Evolutionary conservation across 1,284 basidiomycete genomes (phyloP).

Genomic region (Pterulicium gracile): DNA sequence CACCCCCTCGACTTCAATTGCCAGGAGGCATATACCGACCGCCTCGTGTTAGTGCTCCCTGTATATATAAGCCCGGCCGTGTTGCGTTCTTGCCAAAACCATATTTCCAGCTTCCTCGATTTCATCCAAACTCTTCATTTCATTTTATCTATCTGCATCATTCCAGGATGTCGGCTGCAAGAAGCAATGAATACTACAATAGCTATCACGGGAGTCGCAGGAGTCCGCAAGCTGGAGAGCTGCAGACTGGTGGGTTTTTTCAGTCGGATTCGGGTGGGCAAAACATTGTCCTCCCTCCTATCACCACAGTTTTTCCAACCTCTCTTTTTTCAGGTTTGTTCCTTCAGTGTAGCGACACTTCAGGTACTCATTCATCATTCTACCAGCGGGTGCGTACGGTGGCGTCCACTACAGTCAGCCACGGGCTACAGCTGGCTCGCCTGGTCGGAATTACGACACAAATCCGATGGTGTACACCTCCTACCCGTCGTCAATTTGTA

Average conservation of each 20-base stretch:
- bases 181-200: constrained; percentile 28
- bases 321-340: constrained; percentile 81
- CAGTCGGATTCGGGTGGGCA: constrained; percentile 75
- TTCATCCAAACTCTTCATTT: not conserved
- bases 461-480: not conserved
- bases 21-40: too few species aligned
- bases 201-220: constrained; percentile 46
- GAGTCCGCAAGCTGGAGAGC: constrained; percentile 45
- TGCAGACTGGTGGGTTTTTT: constrained; percentile 53
- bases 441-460: constrained; percentile 43
- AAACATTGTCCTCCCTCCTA: constrained; percentile 72
- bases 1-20: too few species aligned
- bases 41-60: constrained; percentile 29
- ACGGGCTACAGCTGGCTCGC: constrained; percentile 38
- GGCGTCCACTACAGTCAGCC: constrained; percentile 50
- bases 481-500: not conserved
- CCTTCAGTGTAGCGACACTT: constrained; percentile 38
- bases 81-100: constrained; percentile 35
- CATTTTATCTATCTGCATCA: constrained; percentile 21
- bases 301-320: constrained; percentile 74
- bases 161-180: constrained; percentile 54
- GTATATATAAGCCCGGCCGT: constrained; percentile 35
- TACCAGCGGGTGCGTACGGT: too few species aligned
- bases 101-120: constrained; percentile 36
- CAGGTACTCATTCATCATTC: too few species aligned